A percentile compares a stretch with the other conserved stretches of the same genome.
Evolutionary conservation across 257 asterid species (phyloP).

Genomic region (Cinchona pubescens): DNA sequence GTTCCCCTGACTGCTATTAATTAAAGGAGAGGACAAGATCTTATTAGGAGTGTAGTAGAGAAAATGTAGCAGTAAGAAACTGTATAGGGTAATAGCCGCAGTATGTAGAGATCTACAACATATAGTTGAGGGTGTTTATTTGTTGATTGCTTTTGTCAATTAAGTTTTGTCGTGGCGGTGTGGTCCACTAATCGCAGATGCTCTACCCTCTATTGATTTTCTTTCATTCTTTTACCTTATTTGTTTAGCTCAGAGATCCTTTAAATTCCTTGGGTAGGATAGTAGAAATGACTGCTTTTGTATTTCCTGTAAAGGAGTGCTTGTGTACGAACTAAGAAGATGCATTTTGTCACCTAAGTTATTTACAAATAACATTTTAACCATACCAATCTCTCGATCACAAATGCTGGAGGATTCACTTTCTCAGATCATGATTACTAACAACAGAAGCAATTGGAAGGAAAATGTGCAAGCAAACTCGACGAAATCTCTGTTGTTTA

Average conservation of each 20-base stretch:
- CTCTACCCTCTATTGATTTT: neutral
- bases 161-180: neutral
- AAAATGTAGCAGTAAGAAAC: slow-evolving; percentile 8
- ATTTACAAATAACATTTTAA: too few species aligned
- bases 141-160: slow-evolving; percentile 13
- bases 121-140: too few species aligned
- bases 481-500: too few species aligned
- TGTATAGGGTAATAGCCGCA: slow-evolving; percentile 26
- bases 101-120: slow-evolving; percentile 6
- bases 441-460: too few species aligned
- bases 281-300: neutral
- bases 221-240: neutral
- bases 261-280: slow-evolving; percentile 2
- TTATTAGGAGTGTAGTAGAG: neutral
- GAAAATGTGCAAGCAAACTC: too few species aligned
- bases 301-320: neutral
- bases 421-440: too few species aligned
- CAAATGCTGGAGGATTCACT: too few species aligned
- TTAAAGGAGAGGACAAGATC: slow-evolving; percentile 11
- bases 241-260: neutral
- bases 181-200: neutral
- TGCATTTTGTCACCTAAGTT: neutral
- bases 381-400: too few species aligned
- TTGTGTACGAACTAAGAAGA: neutral
- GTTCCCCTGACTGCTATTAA: slow-evolving; percentile 78